Percentiles rank a stretch among this genome's conserved stretches.
phyloP scores from a whole-genome alignment of 495 filamentous ascomycete species.

The Trichoderma reesei region DNA sequence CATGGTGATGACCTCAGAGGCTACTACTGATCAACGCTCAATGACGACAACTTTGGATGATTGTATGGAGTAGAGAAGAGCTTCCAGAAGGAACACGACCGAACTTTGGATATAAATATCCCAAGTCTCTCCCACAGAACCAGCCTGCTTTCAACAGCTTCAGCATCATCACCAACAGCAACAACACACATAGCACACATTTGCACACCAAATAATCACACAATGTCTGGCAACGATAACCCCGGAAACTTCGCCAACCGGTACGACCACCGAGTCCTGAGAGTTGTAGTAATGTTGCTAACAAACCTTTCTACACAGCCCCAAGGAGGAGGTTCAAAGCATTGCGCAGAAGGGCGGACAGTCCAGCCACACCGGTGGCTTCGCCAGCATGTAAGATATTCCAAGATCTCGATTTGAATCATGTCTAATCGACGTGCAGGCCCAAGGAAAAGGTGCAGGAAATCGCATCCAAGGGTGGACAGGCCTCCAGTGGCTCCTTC shows the following conservation, averaged over 20 bases:
- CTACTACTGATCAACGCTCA: not conserved
- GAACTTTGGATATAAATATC: not conserved
- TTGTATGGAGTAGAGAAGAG: not conserved
- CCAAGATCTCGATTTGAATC: too few species aligned
- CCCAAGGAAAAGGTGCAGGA: constrained; percentile 46
- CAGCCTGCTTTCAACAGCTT: not conserved
- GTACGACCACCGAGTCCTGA: constrained; percentile 11
- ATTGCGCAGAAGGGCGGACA: constrained; percentile 45
- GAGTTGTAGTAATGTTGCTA: too few species aligned
- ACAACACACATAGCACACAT: not conserved
- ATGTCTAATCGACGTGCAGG: not conserved
- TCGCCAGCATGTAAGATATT: constrained; percentile 25
- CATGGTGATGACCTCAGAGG: not conserved
- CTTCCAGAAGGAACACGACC: too few species aligned
- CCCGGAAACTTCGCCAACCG: constrained; percentile 57
- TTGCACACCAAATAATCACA: not conserved
- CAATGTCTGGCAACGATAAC: constrained; percentile 34
- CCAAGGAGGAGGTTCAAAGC: constrained; percentile 34
- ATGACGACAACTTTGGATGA: not conserved
- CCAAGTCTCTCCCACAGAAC: not conserved
- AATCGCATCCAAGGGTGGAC: constrained; percentile 45
- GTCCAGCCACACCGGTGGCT: constrained; percentile 27
- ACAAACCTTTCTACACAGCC: not conserved
- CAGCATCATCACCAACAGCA: not conserved
- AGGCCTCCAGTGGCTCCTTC: constrained; percentile 40